phyloP scores from a whole-genome alignment of 352 stramenopile genomes.

The Vaucheria bursata region DNA sequence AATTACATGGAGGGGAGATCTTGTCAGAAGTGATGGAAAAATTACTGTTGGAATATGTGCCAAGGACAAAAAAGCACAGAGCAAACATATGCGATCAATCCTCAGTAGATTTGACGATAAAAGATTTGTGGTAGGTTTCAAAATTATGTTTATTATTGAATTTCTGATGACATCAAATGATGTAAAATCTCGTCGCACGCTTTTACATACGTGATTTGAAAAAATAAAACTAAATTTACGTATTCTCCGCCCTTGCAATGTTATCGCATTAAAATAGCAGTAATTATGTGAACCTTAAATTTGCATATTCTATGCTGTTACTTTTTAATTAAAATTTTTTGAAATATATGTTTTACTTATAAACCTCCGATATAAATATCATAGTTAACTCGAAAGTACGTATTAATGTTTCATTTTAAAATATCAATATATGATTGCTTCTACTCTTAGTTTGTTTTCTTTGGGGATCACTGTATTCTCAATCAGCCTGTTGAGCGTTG shows the following conservation, averaged over 20 bases:
- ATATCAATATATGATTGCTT: not conserved
- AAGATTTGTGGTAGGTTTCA: slow-evolving; percentile 44
- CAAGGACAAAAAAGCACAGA: slow-evolving; percentile 45
- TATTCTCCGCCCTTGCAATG: not conserved
- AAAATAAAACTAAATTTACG: not conserved
- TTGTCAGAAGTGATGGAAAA: slow-evolving; percentile 17
- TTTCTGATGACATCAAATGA: too few species aligned
- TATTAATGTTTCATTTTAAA: slow-evolving; percentile 1
- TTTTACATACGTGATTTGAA: not conserved
- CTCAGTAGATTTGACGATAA: slow-evolving; percentile 34
- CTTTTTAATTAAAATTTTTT: too few species aligned
- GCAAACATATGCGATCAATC: slow-evolving; percentile 48
- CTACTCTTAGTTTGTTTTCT: slow-evolving; percentile 81
- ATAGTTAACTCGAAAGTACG: not conserved
- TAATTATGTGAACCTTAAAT: too few species aligned
- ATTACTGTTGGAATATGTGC: slow-evolving; percentile 48
- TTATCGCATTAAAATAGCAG: too few species aligned
- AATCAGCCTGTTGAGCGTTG: slow-evolving; percentile 81
- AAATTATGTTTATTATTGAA: too few species aligned
- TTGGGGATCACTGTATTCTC: slow-evolving; percentile 92
- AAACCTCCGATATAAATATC: slow-evolving; percentile 1
- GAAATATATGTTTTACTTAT: too few species aligned
- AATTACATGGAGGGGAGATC: slow-evolving; percentile 19
- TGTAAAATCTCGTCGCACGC: too few species aligned
- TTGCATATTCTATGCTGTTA: too few species aligned